phyloP scores from a whole-genome alignment of 2,329 filamentous ascomycete species.

The Diaporthe destruens region DNA sequence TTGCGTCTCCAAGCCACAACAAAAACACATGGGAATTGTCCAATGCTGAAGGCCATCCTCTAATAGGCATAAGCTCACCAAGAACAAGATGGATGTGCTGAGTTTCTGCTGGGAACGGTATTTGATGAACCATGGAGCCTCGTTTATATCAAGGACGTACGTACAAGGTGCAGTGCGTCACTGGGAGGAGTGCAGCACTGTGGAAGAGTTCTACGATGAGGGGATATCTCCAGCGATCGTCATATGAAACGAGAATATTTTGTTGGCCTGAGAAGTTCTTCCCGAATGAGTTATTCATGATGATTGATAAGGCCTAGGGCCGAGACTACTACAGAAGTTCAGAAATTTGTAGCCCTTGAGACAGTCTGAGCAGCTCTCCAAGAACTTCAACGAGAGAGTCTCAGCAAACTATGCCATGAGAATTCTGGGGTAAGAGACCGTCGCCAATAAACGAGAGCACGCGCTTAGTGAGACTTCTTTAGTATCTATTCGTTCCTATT shows the following conservation, averaged over 20 bases:
- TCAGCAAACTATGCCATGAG: not conserved
- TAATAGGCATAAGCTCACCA: not conserved
- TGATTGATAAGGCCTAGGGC: not conserved
- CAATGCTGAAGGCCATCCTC: not conserved
- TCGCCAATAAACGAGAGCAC: not conserved
- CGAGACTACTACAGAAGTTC: not conserved
- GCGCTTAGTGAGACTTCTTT: no score
- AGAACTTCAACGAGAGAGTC: not conserved
- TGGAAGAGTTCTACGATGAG: not conserved
- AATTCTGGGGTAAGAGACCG: not conserved
- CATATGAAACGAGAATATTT: not conserved
- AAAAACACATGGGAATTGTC: not conserved
- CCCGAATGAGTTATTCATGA: not conserved
- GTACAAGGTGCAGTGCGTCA: not conserved
- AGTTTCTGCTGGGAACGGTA: not conserved
- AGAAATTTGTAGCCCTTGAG: not conserved
- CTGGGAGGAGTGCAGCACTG: not conserved
- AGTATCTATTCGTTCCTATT: no score
- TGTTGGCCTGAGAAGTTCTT: not conserved
- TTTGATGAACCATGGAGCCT: not conserved
- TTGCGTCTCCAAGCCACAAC: not conserved
- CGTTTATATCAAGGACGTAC: not conserved
- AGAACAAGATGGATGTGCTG: not conserved
- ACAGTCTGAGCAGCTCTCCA: not conserved
- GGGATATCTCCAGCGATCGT: no score